A percentile compares a stretch with the other conserved stretches of the same genome.
Evolutionary conservation across 2,329 filamentous ascomycete species (phyloP).

Genomic region (Hymenotorrendiella dingleyae): DNA sequence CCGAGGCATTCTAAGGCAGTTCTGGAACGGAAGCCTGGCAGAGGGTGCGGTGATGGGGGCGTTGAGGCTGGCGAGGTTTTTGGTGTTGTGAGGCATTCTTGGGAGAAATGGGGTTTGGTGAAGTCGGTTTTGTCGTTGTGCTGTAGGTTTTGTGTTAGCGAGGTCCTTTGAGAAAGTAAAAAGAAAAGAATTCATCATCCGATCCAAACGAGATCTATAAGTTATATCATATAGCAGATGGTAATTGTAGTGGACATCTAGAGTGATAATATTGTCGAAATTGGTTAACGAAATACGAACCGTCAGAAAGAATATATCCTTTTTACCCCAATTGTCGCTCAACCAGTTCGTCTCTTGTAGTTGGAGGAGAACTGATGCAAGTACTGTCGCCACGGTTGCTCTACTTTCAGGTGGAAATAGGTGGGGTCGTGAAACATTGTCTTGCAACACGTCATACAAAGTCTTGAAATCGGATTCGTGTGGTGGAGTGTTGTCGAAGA

Average conservation of each 20-base stretch:
- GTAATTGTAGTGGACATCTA: too few species aligned
- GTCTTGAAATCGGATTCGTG: too few species aligned
- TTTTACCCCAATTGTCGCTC: constrained; percentile 1
- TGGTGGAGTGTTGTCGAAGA: too few species aligned
- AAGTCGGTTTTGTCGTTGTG: neutral
- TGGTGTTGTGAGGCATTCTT: neutral
- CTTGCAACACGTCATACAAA: neutral
- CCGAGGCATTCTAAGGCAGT: constrained; percentile 3
- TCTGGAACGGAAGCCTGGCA: neutral
- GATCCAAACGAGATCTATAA: too few species aligned
- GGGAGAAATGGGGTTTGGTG: neutral
- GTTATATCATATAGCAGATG: too few species aligned
- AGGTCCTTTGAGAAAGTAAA: neutral
- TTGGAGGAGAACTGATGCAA: constrained; percentile 1
- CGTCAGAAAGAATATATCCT: neutral
- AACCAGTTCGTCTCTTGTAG: constrained; percentile 1
- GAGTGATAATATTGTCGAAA: too few species aligned
- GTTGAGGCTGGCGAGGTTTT: neutral
- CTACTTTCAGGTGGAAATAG: neutral
- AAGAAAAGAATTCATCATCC: too few species aligned
- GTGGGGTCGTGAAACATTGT: neutral
- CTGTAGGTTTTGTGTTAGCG: neutral
- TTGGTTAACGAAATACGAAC: neutral
- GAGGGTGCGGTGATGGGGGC: neutral
- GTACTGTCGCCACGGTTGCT: neutral